phyloP scores from a whole-genome alignment of 495 filamentous ascomycete genomes.

The Trichocladium uniseriatum region DNA sequence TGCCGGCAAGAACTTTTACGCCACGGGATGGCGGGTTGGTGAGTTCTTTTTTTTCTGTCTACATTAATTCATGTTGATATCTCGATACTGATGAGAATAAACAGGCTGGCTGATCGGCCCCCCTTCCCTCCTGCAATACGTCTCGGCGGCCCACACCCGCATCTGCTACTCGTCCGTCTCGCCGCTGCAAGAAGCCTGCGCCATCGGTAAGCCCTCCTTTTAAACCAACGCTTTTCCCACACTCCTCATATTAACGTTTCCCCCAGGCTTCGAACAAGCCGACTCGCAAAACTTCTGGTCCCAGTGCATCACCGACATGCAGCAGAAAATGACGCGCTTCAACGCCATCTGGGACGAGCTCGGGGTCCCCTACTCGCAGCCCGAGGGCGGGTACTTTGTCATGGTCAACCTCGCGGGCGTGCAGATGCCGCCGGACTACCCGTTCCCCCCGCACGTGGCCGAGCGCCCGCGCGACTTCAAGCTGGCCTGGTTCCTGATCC shows the following conservation, averaged over 20 bases:
- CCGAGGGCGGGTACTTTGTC: conserved; percentile 95
- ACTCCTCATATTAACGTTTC: background rate
- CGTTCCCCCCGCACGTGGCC: conserved; percentile 81
- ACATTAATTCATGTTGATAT: no score
- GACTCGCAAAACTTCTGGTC: conserved; percentile 84
- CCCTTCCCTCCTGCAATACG: conserved; percentile 81
- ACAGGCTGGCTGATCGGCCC: conserved; percentile 78
- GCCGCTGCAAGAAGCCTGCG: conserved; percentile 91
- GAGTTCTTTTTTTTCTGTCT: background rate
- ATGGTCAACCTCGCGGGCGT: conserved; percentile 85
- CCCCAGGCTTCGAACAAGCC: conserved; percentile 69
- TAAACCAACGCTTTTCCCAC: background rate
- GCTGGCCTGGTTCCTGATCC: conserved; percentile 91
- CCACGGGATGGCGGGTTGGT: conserved; percentile 92
- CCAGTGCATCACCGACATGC: conserved; percentile 74
- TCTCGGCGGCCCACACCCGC: conserved; percentile 82
- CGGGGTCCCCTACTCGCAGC: conserved; percentile 80
- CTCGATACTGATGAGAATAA: background rate
- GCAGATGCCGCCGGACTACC: conserved; percentile 67
- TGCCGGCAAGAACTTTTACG: conserved; percentile 96
- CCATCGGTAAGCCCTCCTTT: conserved; percentile 47
- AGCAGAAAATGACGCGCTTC: conserved; percentile 76
- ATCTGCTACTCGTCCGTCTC: conserved; percentile 94
- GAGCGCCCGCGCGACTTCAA: conserved; percentile 84
- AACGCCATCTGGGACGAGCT: conserved; percentile 85